Evolutionary conservation across 148 eudicot genomes (phyloP).

Genomic region (Rhododendron ovatum): DNA sequence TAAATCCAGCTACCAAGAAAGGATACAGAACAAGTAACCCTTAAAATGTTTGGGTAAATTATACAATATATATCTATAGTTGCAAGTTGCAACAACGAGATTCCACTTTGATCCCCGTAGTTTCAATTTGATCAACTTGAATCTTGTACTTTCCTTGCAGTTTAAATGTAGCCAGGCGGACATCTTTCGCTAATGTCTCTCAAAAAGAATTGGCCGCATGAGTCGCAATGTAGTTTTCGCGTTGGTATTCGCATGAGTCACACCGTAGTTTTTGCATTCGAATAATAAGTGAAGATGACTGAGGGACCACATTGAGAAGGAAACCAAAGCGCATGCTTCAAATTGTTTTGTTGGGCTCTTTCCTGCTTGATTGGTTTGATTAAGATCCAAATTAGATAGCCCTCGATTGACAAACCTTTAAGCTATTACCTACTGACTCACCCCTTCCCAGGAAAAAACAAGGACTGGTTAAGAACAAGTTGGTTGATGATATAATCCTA

Average conservation of each 20-base stretch:
- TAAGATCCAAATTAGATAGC: not conserved
- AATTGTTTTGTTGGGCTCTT: not conserved
- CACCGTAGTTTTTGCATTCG: not conserved
- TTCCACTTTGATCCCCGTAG: not conserved
- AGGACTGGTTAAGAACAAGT: not conserved
- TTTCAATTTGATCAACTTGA: not conserved
- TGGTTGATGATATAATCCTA: not conserved
- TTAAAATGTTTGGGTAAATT: not conserved
- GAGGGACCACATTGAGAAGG: not conserved
- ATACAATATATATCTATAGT: not conserved
- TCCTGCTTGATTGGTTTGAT: not conserved
- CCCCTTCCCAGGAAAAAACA: not conserved
- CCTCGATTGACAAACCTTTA: not conserved
- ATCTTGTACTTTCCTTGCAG: not conserved
- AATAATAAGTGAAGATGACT: not conserved
- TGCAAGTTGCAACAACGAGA: not conserved
- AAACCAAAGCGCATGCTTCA: not conserved
- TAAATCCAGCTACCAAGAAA: conserved; percentile 5
- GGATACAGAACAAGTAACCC: not conserved
- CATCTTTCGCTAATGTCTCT: not conserved
- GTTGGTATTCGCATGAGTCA: not conserved
- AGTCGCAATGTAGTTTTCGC: not conserved
- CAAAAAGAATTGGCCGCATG: not conserved
- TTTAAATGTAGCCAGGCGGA: not conserved
- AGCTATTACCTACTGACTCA: not conserved